phyloP scores from a whole-genome alignment of 345 rosid genomes.

The Linum usitatissimum region DNA sequence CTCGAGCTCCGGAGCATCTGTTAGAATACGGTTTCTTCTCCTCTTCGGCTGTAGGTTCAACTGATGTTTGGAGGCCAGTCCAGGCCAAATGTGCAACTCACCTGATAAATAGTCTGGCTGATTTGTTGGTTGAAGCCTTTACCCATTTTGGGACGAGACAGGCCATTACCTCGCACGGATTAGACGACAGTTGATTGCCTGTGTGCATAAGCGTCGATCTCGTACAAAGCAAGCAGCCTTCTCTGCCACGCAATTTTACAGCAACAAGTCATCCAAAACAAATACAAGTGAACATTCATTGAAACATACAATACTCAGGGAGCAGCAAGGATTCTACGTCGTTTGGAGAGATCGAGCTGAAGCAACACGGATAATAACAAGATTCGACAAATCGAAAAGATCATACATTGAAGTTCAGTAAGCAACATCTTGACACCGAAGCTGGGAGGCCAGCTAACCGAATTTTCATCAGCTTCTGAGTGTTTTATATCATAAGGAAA shows the following conservation, averaged over 20 bases:
- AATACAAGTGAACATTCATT: not conserved
- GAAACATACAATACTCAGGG: not conserved
- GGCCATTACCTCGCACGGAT: conserved; percentile 13
- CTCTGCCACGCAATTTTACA: conserved; percentile 35
- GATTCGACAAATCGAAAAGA: too few relatives aligned
- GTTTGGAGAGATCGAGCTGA: too few relatives aligned
- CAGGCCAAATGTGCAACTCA: conserved; percentile 4
- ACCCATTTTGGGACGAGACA: not conserved
- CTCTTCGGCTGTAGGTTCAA: not conserved
- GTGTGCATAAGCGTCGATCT: conserved; percentile 34
- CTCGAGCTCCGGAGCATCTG: not conserved
- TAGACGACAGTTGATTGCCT: conserved; percentile 28
- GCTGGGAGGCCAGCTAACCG: too few relatives aligned
- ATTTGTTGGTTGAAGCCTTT: conserved; percentile 5
- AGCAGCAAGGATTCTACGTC: too few relatives aligned
- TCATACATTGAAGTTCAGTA: too few relatives aligned
- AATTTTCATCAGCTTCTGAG: too few relatives aligned
- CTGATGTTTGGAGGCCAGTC: not conserved
- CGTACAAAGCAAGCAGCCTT: conserved; percentile 63
- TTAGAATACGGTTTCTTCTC: not conserved
- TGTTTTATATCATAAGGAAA: not conserved
- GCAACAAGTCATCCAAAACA: not conserved
- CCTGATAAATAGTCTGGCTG: not conserved
- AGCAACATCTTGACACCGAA: not conserved
- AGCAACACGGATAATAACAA: too few relatives aligned